Evolutionary conservation across 2,329 filamentous ascomycete species (phyloP).

Genomic region (Claviceps spartinae): DNA sequence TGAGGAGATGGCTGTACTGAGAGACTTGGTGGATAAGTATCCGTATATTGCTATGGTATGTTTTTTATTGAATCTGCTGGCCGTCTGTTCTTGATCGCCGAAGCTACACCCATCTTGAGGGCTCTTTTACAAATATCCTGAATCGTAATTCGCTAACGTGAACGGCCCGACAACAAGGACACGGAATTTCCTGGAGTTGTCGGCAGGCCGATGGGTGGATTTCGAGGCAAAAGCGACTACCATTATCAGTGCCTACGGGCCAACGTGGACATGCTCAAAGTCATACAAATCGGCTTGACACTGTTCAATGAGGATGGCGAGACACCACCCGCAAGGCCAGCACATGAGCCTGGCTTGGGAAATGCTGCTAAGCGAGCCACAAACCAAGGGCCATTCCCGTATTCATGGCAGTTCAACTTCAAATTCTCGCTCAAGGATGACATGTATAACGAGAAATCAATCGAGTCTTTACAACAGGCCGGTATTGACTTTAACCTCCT

Average conservation of each 20-base stretch:
- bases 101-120: too few species aligned
- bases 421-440: constrained; percentile 87
- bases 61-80: background rate
- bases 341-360: constrained; percentile 26
- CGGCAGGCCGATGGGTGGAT: constrained; percentile 84
- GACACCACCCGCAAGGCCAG: constrained; percentile 58
- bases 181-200: constrained; percentile 98
- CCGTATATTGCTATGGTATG: constrained; percentile 96
- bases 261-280: constrained; percentile 93
- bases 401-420: constrained; percentile 99
- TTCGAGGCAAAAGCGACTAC: constrained; percentile 91
- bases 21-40: constrained; percentile 77
- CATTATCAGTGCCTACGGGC: constrained; percentile 96
- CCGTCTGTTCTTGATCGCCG: background rate
- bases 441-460: constrained; percentile 95
- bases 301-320: constrained; percentile 87
- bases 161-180: constrained; percentile 44
- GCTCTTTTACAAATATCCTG: background rate
- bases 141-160: constrained; percentile 5
- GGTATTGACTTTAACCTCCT: constrained; percentile 86
- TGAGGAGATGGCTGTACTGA: constrained; percentile 76
- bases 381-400: constrained; percentile 49
- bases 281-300: constrained; percentile 92
- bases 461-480: constrained; percentile 76
- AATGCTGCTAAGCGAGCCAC: constrained; percentile 26